phyloP scores from a whole-genome alignment of 2,329 filamentous ascomycete species.

The Pseudopyricularia javanii region DNA sequence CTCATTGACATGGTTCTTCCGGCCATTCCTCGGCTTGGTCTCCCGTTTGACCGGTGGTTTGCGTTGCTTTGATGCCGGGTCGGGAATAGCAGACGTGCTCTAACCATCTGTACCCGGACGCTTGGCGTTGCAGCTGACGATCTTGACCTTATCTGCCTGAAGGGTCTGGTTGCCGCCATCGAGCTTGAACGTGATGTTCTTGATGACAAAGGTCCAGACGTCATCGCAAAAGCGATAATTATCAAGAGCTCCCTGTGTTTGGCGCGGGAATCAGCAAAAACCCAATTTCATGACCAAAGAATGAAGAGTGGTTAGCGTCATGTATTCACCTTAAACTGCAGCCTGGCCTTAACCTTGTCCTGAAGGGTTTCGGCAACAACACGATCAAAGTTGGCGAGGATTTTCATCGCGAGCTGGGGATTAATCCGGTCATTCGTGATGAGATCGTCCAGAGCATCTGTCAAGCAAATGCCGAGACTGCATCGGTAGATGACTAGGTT shows the following conservation, averaged over 20 bases:
- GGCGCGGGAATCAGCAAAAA: not conserved
- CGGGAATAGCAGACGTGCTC: not conserved
- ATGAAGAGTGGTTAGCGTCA: not conserved
- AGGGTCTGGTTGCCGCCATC: constrained; percentile 65
- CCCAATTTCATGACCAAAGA: not conserved
- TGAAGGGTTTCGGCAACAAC: constrained; percentile 83
- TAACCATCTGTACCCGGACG: constrained; percentile 10
- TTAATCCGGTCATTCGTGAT: constrained; percentile 93
- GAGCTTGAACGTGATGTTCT: constrained; percentile 98
- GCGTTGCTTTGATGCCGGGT: not conserved
- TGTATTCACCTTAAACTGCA: constrained; percentile 79
- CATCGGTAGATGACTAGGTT: constrained; percentile 3
- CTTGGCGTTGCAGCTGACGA: constrained; percentile 95
- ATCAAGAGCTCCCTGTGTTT: constrained; percentile 76
- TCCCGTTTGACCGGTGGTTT: not conserved
- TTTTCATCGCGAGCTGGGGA: constrained; percentile 97
- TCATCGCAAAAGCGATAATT: constrained; percentile 99
- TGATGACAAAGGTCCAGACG: constrained; percentile 98
- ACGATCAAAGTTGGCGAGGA: constrained; percentile 89
- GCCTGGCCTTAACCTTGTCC: constrained; percentile 79
- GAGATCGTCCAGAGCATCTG: constrained; percentile 92
- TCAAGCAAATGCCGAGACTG: constrained; percentile 86
- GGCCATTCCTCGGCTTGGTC: not conserved
- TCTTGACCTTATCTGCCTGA: constrained; percentile 81
- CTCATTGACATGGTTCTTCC: not conserved